These are phyloP conservation scores for Fusarium proliferatum DNA, from an alignment of 2,329 filamentous ascomycete species.

Conservation along the genomic window DNA sequence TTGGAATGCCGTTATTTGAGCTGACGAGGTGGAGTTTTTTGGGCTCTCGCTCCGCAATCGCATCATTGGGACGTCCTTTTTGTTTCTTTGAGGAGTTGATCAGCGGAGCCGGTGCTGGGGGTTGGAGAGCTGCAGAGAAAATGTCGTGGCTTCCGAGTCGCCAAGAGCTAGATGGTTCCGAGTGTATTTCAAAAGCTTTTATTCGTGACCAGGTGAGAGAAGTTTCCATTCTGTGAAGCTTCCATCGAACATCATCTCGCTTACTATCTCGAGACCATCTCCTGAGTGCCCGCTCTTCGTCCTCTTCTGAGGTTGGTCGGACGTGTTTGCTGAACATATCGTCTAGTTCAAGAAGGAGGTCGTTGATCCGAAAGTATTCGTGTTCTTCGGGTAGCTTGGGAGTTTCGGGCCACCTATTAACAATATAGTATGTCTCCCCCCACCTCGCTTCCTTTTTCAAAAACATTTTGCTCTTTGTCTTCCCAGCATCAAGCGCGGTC, in stretches of 20 bases:
- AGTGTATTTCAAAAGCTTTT: slow-evolving; percentile 41
- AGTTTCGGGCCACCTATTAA: slow-evolving; percentile 30
- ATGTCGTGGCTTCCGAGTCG: slow-evolving; percentile 57
- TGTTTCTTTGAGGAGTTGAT: slow-evolving; percentile 17
- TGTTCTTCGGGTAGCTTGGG: slow-evolving; percentile 24
- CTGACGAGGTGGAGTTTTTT: slow-evolving; percentile 35
- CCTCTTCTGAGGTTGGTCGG: slow-evolving; percentile 52
- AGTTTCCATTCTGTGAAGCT: slow-evolving; percentile 47
- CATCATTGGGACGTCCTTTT: slow-evolving; percentile 8
- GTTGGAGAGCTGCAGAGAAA: slow-evolving; percentile 53
- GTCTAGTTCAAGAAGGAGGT: slow-evolving; percentile 64
- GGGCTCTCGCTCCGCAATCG: slow-evolving; percentile 7
- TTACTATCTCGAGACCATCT: slow-evolving; percentile 46
- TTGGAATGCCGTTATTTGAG: slow-evolving; percentile 38
- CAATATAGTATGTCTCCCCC: slow-evolving; percentile 44
- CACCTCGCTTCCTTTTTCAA: slow-evolving; percentile 31
- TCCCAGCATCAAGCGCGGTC: not conserved
- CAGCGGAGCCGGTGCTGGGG: slow-evolving; percentile 25
- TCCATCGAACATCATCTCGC: slow-evolving; percentile 38
- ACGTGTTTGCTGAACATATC: slow-evolving; percentile 58
- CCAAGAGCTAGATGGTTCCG: slow-evolving; percentile 48
- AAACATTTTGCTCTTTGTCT: slow-evolving; percentile 41
- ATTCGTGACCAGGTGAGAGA: slow-evolving; percentile 44
- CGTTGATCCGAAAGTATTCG: slow-evolving; percentile 55
- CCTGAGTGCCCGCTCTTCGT: slow-evolving; percentile 49